phyloP scores from a whole-genome alignment of 805 yeast species.

The Ogataea nonfermentans region DNA sequence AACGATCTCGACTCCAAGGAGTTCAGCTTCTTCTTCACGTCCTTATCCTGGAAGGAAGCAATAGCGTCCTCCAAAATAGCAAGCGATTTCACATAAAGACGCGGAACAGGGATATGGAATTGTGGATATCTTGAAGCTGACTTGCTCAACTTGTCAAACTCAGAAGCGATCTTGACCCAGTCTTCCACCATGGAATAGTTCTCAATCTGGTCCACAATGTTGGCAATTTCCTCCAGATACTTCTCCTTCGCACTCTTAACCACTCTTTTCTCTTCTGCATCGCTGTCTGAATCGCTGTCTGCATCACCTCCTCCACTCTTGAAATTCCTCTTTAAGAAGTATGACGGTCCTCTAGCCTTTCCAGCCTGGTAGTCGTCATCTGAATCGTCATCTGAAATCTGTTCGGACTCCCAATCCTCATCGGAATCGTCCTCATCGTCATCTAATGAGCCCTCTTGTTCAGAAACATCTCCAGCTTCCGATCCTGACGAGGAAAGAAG shows the following conservation, averaged over 20 bases:
- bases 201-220: slow-evolving; percentile 63
- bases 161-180: slow-evolving; percentile 73
- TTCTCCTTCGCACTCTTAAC: slow-evolving; percentile 94
- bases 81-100: slow-evolving; percentile 62
- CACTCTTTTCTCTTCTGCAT: slow-evolving; percentile 72
- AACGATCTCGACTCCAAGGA: slow-evolving; percentile 82
- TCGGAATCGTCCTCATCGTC: slow-evolving; percentile 43
- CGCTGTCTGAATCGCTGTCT: slow-evolving; percentile 41
- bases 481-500: slow-evolving; percentile 43
- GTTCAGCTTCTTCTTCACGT: slow-evolving; percentile 66
- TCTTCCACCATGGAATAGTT: slow-evolving; percentile 66
- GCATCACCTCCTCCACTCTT: slow-evolving; percentile 39
- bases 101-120: slow-evolving; percentile 74
- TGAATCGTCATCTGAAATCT: slow-evolving; percentile 44
- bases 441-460: slow-evolving; percentile 35
- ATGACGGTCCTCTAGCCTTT: slow-evolving; percentile 48
- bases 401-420: slow-evolving; percentile 42
- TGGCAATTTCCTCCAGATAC: slow-evolving; percentile 80
- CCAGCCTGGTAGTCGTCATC: slow-evolving; percentile 33
- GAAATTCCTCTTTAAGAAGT: slow-evolving; percentile 51
- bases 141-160: slow-evolving; percentile 77
- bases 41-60: slow-evolving; percentile 47
- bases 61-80: slow-evolving; percentile 72
- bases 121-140: slow-evolving; percentile 66
- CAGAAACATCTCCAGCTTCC: slow-evolving; percentile 29